Percentiles rank a stretch among this genome's conserved stretches.
Evolutionary conservation across 306 rosid species (phyloP).

Genomic region (Lagenaria siceraria): DNA sequence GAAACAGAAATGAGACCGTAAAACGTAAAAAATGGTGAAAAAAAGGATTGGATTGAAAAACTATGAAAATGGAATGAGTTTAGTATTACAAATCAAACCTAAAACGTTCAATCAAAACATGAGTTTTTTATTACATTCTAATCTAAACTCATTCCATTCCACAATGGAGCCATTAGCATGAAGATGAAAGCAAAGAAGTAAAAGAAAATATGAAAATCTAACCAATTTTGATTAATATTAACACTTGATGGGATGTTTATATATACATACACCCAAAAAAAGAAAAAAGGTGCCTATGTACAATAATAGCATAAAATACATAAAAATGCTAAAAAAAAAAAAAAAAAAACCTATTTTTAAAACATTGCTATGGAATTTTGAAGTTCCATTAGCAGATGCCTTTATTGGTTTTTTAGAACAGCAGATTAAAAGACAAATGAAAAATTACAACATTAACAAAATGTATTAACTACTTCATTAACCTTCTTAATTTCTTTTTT

Average conservation of each 20-base stretch:
- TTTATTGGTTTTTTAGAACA: not conserved
- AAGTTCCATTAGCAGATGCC: not conserved
- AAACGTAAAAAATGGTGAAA: too few species aligned
- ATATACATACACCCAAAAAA: not conserved
- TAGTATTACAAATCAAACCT: too few species aligned
- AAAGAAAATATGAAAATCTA: too few species aligned
- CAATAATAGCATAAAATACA: not conserved
- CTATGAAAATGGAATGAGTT: too few species aligned
- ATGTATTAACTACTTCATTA: not conserved
- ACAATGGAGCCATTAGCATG: too few species aligned
- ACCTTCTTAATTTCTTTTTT: not conserved
- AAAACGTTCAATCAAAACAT: too few species aligned
- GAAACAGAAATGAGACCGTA: too few species aligned
- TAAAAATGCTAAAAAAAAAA: not conserved
- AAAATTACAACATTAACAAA: not conserved
- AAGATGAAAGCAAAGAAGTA: not conserved
- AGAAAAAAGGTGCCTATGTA: not conserved
- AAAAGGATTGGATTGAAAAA: too few species aligned
- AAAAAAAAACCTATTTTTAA: not conserved
- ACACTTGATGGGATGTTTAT: not conserved
- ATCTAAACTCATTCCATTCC: too few species aligned
- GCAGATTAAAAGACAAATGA: not conserved
- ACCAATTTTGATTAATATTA: not conserved
- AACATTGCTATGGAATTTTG: not conserved
- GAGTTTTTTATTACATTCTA: too few species aligned